phyloP scores from a whole-genome alignment of 257 asterid species.

The Plantago ovata region DNA sequence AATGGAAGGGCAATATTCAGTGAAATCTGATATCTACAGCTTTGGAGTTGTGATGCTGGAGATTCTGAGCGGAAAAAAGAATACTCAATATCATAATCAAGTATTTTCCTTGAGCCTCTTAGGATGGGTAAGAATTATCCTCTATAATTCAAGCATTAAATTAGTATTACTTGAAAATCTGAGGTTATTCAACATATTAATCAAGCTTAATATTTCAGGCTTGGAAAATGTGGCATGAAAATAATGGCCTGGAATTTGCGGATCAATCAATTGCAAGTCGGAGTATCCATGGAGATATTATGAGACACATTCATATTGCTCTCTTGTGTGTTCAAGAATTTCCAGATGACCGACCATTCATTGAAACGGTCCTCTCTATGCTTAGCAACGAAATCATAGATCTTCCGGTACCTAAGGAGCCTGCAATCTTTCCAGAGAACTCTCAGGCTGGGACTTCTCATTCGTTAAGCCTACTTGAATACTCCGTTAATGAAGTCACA shows the following conservation, averaged over 20 bases:
- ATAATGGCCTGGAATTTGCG: slow-evolving; percentile 29
- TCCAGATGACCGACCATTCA: slow-evolving; percentile 39
- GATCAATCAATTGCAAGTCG: slow-evolving; percentile 32
- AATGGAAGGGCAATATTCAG: slow-evolving; percentile 49
- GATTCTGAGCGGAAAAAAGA: slow-evolving; percentile 57
- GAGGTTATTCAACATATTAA: too few species aligned
- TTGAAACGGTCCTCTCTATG: slow-evolving; percentile 41
- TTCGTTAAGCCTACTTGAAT: slow-evolving; percentile 18
- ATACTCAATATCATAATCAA: slow-evolving; percentile 41
- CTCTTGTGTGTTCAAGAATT: slow-evolving; percentile 56
- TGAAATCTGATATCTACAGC: slow-evolving; percentile 46
- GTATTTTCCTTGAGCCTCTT: slow-evolving; percentile 49
- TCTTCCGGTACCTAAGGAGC: slow-evolving; percentile 37
- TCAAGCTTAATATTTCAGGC: slow-evolving; percentile 32
- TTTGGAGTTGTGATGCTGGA: slow-evolving; percentile 55
- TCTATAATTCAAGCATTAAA: background rate
- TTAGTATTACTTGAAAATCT: too few species aligned
- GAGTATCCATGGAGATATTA: slow-evolving; percentile 18
- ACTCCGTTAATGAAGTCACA: slow-evolving; percentile 34
- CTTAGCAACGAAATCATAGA: slow-evolving; percentile 38
- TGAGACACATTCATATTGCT: slow-evolving; percentile 50
- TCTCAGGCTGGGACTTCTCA: slow-evolving; percentile 16
- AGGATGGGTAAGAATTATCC: slow-evolving; percentile 47
- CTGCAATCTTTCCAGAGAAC: slow-evolving; percentile 42
- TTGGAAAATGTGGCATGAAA: slow-evolving; percentile 57